Conservation (phyloP, 179 eudicot genomes). For the Nepenthes alata region DNA sequence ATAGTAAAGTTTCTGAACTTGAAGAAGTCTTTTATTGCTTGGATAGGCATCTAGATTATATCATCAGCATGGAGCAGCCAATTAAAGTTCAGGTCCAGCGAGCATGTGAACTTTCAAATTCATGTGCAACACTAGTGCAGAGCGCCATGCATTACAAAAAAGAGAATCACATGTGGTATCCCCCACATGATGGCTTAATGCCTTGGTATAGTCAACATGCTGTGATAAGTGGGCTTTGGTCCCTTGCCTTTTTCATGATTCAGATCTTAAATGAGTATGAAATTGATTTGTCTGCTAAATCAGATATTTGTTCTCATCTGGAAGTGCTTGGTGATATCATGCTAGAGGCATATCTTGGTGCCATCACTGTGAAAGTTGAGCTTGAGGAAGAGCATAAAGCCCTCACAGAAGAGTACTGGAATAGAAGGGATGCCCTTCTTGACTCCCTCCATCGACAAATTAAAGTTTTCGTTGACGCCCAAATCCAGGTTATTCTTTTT, state of each 20-base stretch:
- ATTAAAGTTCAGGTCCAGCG: slow-evolving; percentile 52
- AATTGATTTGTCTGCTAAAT: slow-evolving; percentile 41
- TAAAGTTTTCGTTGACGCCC: slow-evolving; percentile 44
- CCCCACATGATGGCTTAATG: slow-evolving; percentile 78
- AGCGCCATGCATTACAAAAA: slow-evolving; percentile 55
- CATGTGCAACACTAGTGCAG: slow-evolving; percentile 52
- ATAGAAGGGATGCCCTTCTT: slow-evolving; percentile 65
- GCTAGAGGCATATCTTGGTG: slow-evolving; percentile 81
- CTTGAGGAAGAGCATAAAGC: slow-evolving; percentile 70
- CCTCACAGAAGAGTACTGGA: slow-evolving; percentile 67
- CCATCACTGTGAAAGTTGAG: slow-evolving; percentile 71
- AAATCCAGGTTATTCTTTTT: slow-evolving; percentile 40
- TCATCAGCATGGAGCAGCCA: slow-evolving; percentile 52
- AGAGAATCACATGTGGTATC: slow-evolving; percentile 93
- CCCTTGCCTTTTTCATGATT: slow-evolving; percentile 67
- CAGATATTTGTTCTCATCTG: slow-evolving; percentile 55
- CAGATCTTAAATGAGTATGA: slow-evolving; percentile 42
- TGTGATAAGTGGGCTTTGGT: slow-evolving; percentile 84
- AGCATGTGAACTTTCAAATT: slow-evolving; percentile 76
- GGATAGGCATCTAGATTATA: slow-evolving; percentile 47
- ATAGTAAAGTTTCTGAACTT: slow-evolving; percentile 83
- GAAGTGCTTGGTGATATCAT: slow-evolving; percentile 64
- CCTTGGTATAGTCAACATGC: slow-evolving; percentile 72
- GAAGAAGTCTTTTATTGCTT: slow-evolving; percentile 79
- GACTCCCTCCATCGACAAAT: slow-evolving; percentile 74